Evolutionary conservation across 305 asterid genomes (phyloP).

Genomic region (Solanum hybrid): DNA sequence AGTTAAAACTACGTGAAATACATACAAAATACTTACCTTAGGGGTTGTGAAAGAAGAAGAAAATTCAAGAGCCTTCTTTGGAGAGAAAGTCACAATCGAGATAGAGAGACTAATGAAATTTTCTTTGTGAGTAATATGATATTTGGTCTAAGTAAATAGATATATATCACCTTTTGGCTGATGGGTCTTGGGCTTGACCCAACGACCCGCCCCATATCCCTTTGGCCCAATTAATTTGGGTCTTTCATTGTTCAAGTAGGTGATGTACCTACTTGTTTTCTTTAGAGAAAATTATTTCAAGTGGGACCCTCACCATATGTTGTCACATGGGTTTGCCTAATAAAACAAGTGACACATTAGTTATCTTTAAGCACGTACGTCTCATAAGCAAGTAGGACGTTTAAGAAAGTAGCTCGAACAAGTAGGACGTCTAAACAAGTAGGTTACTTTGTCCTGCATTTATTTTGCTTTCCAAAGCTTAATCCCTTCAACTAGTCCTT

Average conservation of each 20-base stretch:
- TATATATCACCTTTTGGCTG: background rate
- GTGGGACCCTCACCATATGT: background rate
- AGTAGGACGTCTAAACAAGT: background rate
- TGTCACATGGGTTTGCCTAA: background rate
- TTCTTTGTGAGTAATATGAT: background rate
- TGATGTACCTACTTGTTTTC: background rate
- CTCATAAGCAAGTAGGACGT: background rate
- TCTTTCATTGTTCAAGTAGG: background rate
- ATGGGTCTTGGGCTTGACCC: background rate
- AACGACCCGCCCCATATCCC: background rate
- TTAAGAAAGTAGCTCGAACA: background rate
- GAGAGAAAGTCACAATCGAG: background rate
- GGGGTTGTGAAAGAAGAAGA: background rate
- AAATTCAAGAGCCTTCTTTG: background rate
- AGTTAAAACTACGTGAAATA: background rate
- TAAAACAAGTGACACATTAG: background rate
- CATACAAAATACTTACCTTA: background rate
- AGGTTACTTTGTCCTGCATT: background rate
- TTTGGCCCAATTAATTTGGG: background rate
- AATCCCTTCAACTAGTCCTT: background rate
- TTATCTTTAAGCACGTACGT: background rate
- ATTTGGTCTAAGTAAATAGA: background rate
- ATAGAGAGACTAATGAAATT: background rate
- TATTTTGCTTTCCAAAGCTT: background rate
- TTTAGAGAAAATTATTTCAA: background rate